Evolutionary conservation across 352 stramenopile genomes (phyloP), one percentile per base, ranked within the genome.

Genomic region (Peronospora destructor): DNA sequence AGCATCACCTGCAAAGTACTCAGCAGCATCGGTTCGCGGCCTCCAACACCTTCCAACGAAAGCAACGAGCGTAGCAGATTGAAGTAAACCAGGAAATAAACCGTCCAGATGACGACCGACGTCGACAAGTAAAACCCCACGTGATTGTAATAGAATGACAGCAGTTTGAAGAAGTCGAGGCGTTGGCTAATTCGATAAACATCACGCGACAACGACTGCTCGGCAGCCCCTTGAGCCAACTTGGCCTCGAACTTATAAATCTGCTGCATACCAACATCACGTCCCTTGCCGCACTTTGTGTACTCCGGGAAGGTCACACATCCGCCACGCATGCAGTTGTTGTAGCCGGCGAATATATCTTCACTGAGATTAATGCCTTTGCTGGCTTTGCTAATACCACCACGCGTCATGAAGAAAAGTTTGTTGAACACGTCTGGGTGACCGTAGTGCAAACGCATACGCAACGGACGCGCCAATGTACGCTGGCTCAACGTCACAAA

Each of bases 221-320:
- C 96, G 2, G 91, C 96, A 9, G 95, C 95, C 42, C 96, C 96
- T 68, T 98, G 94, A 49, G 91, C 95, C 8, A 98, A 73, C 58
- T 99, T 99, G 1, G 96, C 95, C 69, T 99, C 96, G 54, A 99
- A 99, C 71, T 99, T 98, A 81, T 99, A 99, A 56, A 98, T 99
- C 65, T 99, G 96, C 62, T 98, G 97, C 94, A 98, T 98, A 35
- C 96, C 96, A 21, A 99, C 96, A 87, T 99, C 96, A 44, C 96
- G 91, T 30, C 96, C 96, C 66, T 99, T 99, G 44, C 96, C 96
- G 37, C 97, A 95, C 73, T 98, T 97, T 39, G 97, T 83, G 64
- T 99, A 99, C 71, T 99, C 96, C n/a, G 96, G 96, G 79, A 99
- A 99, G 2, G 85, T 85, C 13, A 98, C 95, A 8, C 87, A 87